Evolutionary conservation across 768 basidiomycete genomes (phyloP), one percentile per base, ranked within the genome.

Genomic region (Lactarius pseudohatsudake): DNA sequence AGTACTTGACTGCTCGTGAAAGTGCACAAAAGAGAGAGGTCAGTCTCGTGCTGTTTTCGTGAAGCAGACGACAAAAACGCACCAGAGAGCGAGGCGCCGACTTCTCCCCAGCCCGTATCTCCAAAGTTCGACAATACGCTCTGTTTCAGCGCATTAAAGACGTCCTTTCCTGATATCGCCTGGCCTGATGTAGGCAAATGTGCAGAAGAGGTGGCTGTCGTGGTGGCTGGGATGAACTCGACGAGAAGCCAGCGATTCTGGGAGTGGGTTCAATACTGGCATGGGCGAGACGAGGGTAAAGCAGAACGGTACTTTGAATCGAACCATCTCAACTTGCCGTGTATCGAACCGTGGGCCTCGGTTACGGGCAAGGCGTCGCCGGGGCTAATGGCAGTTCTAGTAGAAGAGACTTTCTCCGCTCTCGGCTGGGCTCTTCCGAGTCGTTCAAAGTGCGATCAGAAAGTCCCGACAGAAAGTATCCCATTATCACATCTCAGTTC

Each of bases 201-300:
- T 18, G 22, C 47, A 26, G 50, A 22, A 83, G 18, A 94, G 76
- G 89, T 91, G 92, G 50, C 91, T 84, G 75, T 93, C 22, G 62
- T 32, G 47, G 64, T 45, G 26, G 77, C 75, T 10, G 84, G 75
- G 43, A 95, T 83, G 72, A 96, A 88, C 76, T 96, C 93, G 62
- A 94, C 87, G 38, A 96, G 85, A 13, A 96, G 77, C 91, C 93
- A 94, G 43, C 94, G 85, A 75, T 94, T 95, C 92, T 94, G 69
- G 47, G n/a, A n/a, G n/a, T 36, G 67, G 43, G n/a, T 38, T 38
- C 22, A 57, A 61, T 38, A 11, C 5, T 13, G 10, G 5, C 16
- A 40, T 20, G 45, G 18, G 47, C 5, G 30, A 18, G 18, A 53
- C 30, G 20, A 55, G 26, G 40, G 40, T 34, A 20, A 0, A 22